These are phyloP conservation scores for Mycena galericulata DNA, from an alignment of 768 basidiomycete genomes.

Conservation along the genomic window DNA sequence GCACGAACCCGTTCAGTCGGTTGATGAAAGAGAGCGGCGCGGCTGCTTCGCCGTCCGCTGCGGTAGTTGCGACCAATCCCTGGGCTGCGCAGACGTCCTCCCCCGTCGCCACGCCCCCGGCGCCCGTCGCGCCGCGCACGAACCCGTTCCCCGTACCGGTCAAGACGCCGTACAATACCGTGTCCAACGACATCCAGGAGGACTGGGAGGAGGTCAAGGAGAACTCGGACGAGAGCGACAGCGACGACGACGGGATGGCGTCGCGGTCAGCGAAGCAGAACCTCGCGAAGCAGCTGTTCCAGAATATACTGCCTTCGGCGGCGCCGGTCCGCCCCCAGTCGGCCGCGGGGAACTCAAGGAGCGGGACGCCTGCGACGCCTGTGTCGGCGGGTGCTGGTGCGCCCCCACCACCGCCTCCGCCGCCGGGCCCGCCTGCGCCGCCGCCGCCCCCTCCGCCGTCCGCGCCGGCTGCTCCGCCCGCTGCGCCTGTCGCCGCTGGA, in stretches of 20 bases:
- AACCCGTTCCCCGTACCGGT: slow-evolving; percentile 66
- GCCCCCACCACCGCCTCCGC: slow-evolving; percentile 47
- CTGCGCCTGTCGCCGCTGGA: slow-evolving; percentile 52
- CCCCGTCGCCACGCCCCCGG: slow-evolving; percentile 48
- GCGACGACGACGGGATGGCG: slow-evolving; percentile 82
- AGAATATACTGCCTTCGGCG: slow-evolving; percentile 69
- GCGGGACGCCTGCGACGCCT: slow-evolving; percentile 29
- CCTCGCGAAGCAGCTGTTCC: slow-evolving; percentile 86
- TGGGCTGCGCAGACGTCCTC: too few relatives aligned
- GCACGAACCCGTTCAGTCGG: slow-evolving; percentile 86
- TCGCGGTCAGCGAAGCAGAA: slow-evolving; percentile 73
- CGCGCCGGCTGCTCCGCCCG: slow-evolving; percentile 46
- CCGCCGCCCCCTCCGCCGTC: slow-evolving; percentile 44
- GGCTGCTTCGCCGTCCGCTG: slow-evolving; percentile 75
- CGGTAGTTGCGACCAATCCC: too few relatives aligned
- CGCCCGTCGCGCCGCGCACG: slow-evolving; percentile 55
- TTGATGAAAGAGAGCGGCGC: slow-evolving; percentile 61
- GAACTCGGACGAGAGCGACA: slow-evolving; percentile 73
- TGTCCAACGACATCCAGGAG: slow-evolving; percentile 69
- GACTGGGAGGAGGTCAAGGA: slow-evolving; percentile 92
- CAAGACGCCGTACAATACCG: slow-evolving; percentile 72
- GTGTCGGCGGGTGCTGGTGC: slow-evolving; percentile 54
- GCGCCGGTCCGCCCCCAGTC: slow-evolving; percentile 59
- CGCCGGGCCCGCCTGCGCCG: slow-evolving; percentile 43
- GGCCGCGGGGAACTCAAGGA: slow-evolving; percentile 50